These are phyloP conservation scores for Aspergillus luchuensis DNA, from an alignment of 2,329 filamentous ascomycete species.

Conservation along the genomic window DNA sequence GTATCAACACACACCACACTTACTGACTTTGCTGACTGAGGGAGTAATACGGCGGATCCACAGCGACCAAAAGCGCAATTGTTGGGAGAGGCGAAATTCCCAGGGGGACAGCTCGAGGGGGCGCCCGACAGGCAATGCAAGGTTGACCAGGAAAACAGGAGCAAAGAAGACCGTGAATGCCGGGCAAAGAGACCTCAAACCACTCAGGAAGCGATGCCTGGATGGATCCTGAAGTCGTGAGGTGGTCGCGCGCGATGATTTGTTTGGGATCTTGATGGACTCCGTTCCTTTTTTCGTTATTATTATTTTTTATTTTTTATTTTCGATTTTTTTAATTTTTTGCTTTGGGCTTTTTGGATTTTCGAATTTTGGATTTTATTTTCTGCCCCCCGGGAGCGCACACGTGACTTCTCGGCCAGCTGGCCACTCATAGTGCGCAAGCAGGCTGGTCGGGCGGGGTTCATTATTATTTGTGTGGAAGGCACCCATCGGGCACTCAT, in stretches of 20 bases:
- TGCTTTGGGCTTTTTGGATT: slow-evolving; percentile 17
- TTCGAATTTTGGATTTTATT: slow-evolving; percentile 23
- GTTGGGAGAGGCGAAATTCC: neutral
- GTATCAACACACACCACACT: neutral
- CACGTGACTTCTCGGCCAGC: slow-evolving; percentile 21
- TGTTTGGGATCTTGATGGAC: slow-evolving; percentile 23
- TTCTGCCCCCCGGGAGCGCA: slow-evolving; percentile 11
- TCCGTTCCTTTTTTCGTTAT: slow-evolving; percentile 23
- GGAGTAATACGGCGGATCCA: slow-evolving; percentile 12
- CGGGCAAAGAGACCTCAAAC: slow-evolving; percentile 5
- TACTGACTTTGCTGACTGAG: neutral
- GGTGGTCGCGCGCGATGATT: slow-evolving; percentile 20
- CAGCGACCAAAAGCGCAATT: slow-evolving; percentile 14
- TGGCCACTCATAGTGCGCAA: slow-evolving; percentile 16
- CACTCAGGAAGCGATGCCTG: neutral
- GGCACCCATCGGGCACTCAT: slow-evolving; percentile 12
- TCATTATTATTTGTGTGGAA: neutral
- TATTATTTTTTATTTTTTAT: slow-evolving; percentile 20
- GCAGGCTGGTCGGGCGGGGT: slow-evolving; percentile 5
- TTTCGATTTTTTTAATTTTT: slow-evolving; percentile 24
- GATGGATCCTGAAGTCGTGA: slow-evolving; percentile 14
- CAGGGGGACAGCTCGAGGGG: slow-evolving; percentile 11
- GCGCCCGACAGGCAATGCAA: slow-evolving; percentile 18
- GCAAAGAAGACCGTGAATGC: neutral
- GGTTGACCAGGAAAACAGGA: slow-evolving; percentile 1